Percentiles rank a stretch among this genome's conserved stretches.
Evolutionary conservation across 2,329 filamentous ascomycete genomes (phyloP).

Genomic region (Mollisia scopiformis): DNA sequence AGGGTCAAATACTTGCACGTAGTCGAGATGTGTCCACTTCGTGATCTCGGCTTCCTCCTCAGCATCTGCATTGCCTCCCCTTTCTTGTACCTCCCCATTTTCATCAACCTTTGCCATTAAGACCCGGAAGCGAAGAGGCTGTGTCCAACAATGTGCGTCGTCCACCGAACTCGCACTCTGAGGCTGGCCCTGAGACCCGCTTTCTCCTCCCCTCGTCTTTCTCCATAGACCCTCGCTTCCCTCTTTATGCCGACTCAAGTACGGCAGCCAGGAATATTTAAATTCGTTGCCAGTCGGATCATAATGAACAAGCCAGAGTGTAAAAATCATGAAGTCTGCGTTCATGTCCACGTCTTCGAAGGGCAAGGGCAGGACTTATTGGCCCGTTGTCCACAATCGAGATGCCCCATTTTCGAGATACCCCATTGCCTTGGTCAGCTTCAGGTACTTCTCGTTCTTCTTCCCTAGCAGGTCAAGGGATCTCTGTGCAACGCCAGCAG

Average conservation of each 20-base stretch:
- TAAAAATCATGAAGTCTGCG: too few species aligned
- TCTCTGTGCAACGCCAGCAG: background rate
- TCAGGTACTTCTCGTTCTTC: background rate
- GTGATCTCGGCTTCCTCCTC: background rate
- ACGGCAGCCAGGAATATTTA: too few species aligned
- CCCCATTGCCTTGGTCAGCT: background rate
- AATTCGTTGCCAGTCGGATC: too few species aligned
- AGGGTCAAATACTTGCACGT: background rate
- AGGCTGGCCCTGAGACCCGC: conserved; percentile 12
- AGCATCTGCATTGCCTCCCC: background rate
- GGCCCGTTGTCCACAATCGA: background rate
- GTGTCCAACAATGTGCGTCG: too few species aligned
- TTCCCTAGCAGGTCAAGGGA: background rate
- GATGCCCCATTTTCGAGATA: background rate
- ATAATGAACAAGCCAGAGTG: too few species aligned
- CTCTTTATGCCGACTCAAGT: conserved; percentile 12
- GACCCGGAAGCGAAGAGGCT: too few species aligned
- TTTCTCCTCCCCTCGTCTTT: background rate
- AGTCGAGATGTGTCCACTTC: background rate
- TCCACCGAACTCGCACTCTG: conserved; percentile 3
- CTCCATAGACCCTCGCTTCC: conserved; percentile 1
- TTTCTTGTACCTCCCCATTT: background rate
- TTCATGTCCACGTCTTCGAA: too few species aligned
- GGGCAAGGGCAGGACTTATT: too few species aligned
- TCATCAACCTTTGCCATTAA: background rate